Conservation (phyloP, 2,329 filamentous ascomycete species). For the Botrytis elliptica region DNA sequence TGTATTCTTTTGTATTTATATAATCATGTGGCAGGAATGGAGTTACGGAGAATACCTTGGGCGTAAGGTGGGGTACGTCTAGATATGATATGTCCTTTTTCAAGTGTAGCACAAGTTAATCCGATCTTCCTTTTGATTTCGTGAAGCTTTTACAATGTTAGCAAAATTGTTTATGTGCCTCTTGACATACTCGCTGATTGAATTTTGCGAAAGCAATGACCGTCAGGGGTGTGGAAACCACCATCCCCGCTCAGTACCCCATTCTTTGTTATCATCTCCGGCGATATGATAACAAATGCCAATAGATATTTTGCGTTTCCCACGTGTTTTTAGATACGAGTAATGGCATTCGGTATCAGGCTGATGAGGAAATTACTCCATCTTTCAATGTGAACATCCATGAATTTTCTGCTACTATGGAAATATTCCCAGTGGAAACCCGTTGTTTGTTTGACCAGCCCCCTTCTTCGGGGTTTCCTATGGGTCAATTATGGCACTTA, state of each 20-base stretch:
- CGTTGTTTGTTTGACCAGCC: not conserved
- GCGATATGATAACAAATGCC: not conserved
- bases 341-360: not conserved
- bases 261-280: not conserved
- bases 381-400: not conserved
- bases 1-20: not conserved
- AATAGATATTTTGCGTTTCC: slow-evolving; percentile 1
- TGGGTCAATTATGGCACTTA: not conserved
- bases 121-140: not conserved
- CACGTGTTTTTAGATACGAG: slow-evolving; percentile 30
- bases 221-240: not conserved
- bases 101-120: not conserved
- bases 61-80: not conserved
- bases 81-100: not conserved
- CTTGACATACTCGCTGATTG: not conserved
- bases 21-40: not conserved
- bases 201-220: not conserved
- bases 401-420: not conserved
- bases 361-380: not conserved
- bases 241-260: not conserved
- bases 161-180: not conserved
- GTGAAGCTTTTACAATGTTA: not conserved
- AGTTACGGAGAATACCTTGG: not conserved
- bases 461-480: not conserved
- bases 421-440: not conserved